A percentile compares a stretch with the other conserved stretches of the same genome.
phyloP scores from a whole-genome alignment of 371 early-diverging fungal genomes.

The Saksenaea oblongispora region DNA sequence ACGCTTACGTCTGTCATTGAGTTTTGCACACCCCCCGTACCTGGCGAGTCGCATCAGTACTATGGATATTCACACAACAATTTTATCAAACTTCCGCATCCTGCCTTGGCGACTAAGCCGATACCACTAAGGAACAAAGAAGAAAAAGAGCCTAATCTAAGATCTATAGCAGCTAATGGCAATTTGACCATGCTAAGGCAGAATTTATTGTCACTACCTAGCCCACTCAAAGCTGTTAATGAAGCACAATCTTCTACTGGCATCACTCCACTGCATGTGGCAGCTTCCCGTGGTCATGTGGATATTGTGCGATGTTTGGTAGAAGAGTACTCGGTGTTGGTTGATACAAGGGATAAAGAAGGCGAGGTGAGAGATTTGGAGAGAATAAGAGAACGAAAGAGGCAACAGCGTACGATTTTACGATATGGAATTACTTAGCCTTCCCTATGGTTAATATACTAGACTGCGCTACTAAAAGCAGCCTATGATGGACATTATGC shows the following conservation, averaged over 20 bases:
- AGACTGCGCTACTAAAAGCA: slow-evolving; percentile 83
- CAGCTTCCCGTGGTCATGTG: slow-evolving; percentile 72
- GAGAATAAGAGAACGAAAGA: not conserved
- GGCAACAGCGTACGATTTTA: not conserved
- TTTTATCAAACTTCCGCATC: slow-evolving; percentile 48
- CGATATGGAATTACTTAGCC: not conserved
- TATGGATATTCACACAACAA: slow-evolving; percentile 61
- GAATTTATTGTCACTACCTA: slow-evolving; percentile 28
- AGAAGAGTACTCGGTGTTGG: slow-evolving; percentile 63
- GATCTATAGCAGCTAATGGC: slow-evolving; percentile 41
- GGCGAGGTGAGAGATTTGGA: slow-evolving; percentile 59
- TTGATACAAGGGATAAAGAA: slow-evolving; percentile 70
- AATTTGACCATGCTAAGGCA: slow-evolving; percentile 40
- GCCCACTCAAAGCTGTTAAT: slow-evolving; percentile 46
- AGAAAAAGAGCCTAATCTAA: slow-evolving; percentile 17
- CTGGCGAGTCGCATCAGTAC: slow-evolving; percentile 60
- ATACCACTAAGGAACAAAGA: slow-evolving; percentile 16
- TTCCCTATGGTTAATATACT: slow-evolving; percentile 6
- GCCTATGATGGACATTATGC: slow-evolving; percentile 69
- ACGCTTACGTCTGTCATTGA: slow-evolving; percentile 27
- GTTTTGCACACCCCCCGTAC: slow-evolving; percentile 61
- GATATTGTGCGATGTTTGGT: slow-evolving; percentile 66
- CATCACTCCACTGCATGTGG: slow-evolving; percentile 70
- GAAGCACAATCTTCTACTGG: slow-evolving; percentile 60
- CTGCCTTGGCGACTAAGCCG: slow-evolving; percentile 10